phyloP scores from a whole-genome alignment of 306 rosid genomes.

The Corylus americana region DNA sequence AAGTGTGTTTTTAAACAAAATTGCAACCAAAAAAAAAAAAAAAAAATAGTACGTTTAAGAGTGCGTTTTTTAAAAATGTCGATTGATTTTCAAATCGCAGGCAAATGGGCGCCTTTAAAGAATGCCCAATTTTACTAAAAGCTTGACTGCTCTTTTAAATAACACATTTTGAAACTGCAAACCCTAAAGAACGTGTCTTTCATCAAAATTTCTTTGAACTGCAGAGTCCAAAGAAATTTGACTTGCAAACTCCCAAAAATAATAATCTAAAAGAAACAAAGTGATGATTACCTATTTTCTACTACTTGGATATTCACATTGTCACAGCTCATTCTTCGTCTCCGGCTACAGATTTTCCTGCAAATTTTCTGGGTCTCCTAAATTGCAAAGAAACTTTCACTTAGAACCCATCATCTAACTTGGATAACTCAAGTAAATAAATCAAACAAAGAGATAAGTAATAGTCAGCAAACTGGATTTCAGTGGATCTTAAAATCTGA shows the following conservation, averaged over 20 bases:
- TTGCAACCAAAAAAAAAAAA: too few relatives aligned
- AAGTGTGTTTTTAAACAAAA: too few relatives aligned
- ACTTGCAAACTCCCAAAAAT: slow-evolving; percentile 8
- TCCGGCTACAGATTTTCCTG: slow-evolving; percentile 37
- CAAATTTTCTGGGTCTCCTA: slow-evolving; percentile 43
- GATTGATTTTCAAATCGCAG: too few relatives aligned
- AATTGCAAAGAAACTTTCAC: slow-evolving; percentile 33
- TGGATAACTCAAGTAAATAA: background rate
- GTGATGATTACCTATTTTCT: slow-evolving; percentile 55
- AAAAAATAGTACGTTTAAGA: too few relatives aligned
- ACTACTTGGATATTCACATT: slow-evolving; percentile 36
- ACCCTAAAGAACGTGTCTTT: too few relatives aligned
- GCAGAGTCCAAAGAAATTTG: slow-evolving; percentile 34
- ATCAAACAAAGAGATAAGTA: background rate
- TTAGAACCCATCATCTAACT: slow-evolving; percentile 23
- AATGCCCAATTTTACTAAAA: too few relatives aligned
- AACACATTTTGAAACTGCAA: too few relatives aligned
- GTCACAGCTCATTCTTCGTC: slow-evolving; percentile 41
- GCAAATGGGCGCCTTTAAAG: too few relatives aligned
- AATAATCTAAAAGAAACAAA: slow-evolving; percentile 8
- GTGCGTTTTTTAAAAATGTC: too few relatives aligned
- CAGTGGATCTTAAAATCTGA: slow-evolving; percentile 9
- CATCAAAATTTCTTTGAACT: slow-evolving; percentile 36
- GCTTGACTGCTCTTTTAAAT: too few relatives aligned
- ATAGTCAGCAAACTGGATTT: slow-evolving; percentile 5